Base-by-base conservation (phyloP, 1,284 basidiomycete genomes). In the Mycena sp. region DNA sequence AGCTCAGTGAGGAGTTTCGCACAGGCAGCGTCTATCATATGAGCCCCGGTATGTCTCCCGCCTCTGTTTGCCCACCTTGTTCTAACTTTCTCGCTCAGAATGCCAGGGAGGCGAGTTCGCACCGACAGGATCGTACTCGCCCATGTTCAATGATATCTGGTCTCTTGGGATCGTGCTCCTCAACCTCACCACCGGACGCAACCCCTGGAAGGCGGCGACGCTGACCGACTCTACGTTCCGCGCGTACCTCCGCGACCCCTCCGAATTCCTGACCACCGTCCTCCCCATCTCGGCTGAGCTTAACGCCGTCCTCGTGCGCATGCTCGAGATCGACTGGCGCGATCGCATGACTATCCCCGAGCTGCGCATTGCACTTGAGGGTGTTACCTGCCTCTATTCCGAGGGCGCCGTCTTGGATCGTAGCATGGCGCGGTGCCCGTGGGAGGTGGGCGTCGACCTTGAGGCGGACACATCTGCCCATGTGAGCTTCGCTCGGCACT, bases 191-290 rank as follows among this genome's bases (percentile, higher is more conserved):
- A 98, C 95, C 44, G 95, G 95, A 19, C 90, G 96, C 63, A 98
- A 99, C 73, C 97, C 97, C 23, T 99, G 98, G 98, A 94, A 95
- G 79, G 95, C 95, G 46, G 97, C 98, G n/a, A 92, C 91, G 66
- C 80, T 83, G 14, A 82, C 85, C 64, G 91, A 92, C 73, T 88
- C 88, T 58, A 91, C 90, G 6, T 93, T 92, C 82, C 86, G 87
- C 74, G 88, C 89, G 3, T 92, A 92, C 73, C 81, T 92, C 52
- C 83, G 84, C 63, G 85, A 89, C 68, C 88, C 89, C 35, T 68
- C 76, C 46, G 80, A 81, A 64, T 91, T 91, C 80, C 83, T 93
- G 32, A 87, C 88, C 41, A 89, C 85, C 48, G 88, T 91, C 67
- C 87, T 93, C 57, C 90, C 90, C 14, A 91, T 93, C 70, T 92